Percentiles rank a stretch among this genome's conserved stretches.
Conservation (phyloP, 2,329 filamentous ascomycete species). For the Anthostomella pinea region DNA sequence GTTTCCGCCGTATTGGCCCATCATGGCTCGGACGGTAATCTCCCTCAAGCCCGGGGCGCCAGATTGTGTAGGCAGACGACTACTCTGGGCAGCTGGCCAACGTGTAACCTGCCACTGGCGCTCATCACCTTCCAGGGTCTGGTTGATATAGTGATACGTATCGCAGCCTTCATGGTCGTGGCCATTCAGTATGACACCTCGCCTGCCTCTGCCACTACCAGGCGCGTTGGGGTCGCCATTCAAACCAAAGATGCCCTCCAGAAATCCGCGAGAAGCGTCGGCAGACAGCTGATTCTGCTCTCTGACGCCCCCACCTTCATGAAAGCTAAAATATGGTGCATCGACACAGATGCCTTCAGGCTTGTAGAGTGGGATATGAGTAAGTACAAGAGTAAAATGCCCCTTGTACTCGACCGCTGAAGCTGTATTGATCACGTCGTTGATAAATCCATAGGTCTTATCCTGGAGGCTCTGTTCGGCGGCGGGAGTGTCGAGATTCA, state of each 20-base stretch:
- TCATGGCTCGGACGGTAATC: constrained; percentile 95
- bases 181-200: constrained; percentile 81
- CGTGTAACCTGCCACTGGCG: constrained; percentile 49
- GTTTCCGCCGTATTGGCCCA: constrained; percentile 94
- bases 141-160: constrained; percentile 77
- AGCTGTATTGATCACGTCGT: constrained; percentile 62
- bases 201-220: constrained; percentile 62
- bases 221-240: constrained; percentile 58
- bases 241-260: constrained; percentile 82
- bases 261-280: constrained; percentile 68
- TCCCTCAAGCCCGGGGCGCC: constrained; percentile 68
- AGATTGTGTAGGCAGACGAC: constrained; percentile 39
- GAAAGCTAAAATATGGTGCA: constrained; percentile 77
- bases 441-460: constrained; percentile 75
- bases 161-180: constrained; percentile 97
- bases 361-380: constrained; percentile 90
- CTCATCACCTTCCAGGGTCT: constrained; percentile 45
- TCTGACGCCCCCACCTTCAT: constrained; percentile 67
- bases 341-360: constrained; percentile 79
- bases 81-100: constrained; percentile 44
- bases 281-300: constrained; percentile 89
- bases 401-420: constrained; percentile 58
- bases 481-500: constrained; percentile 89
- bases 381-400: constrained; percentile 79
- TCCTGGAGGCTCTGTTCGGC: constrained; percentile 64